These are phyloP conservation scores for Schwanniomyces etchellsii DNA, from an alignment of 1,139 yeast genomes.

Conservation along the genomic window DNA sequence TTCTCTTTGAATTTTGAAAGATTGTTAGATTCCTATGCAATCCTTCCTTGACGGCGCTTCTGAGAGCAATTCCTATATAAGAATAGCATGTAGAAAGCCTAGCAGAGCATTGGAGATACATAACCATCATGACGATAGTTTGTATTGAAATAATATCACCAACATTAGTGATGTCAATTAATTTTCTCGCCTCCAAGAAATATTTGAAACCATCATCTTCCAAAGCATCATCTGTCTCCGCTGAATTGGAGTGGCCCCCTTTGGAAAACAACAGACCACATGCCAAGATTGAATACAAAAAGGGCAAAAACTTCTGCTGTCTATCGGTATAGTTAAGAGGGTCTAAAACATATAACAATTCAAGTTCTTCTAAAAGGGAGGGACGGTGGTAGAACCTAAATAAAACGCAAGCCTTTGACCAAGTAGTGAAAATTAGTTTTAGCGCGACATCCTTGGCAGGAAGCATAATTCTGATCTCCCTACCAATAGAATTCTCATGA, in stretches of 20 bases:
- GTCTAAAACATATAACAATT: slow-evolving; percentile 51
- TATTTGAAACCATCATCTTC: slow-evolving; percentile 80
- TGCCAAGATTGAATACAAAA: slow-evolving; percentile 56
- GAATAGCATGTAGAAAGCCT: slow-evolving; percentile 86
- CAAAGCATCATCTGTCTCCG: slow-evolving; percentile 39
- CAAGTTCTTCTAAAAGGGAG: slow-evolving; percentile 55
- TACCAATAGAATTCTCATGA: slow-evolving; percentile 15
- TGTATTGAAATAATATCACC: slow-evolving; percentile 51
- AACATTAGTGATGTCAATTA: slow-evolving; percentile 56
- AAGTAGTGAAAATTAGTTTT: slow-evolving; percentile 66
- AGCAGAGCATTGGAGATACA: slow-evolving; percentile 87
- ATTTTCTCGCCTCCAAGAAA: slow-evolving; percentile 74
- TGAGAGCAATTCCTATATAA: slow-evolving; percentile 84
- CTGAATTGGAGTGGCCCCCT: slow-evolving; percentile 20
- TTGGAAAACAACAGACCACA: slow-evolving; percentile 67
- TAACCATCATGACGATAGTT: slow-evolving; percentile 65
- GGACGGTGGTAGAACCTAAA: slow-evolving; percentile 86
- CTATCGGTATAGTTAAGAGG: slow-evolving; percentile 65
- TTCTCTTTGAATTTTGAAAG: slow-evolving; percentile 41
- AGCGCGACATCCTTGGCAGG: slow-evolving; percentile 75
- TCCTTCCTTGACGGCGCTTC: slow-evolving; percentile 86
- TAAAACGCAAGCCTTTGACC: slow-evolving; percentile 82
- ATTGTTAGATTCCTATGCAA: slow-evolving; percentile 67
- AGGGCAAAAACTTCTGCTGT: slow-evolving; percentile 72
- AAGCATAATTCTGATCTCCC: slow-evolving; percentile 59